Percentiles rank a stretch among this genome's conserved stretches.
These are phyloP conservation scores for Albugo laibachii DNA, from an alignment of 352 stramenopile genomes.

Conservation along the genomic window DNA sequence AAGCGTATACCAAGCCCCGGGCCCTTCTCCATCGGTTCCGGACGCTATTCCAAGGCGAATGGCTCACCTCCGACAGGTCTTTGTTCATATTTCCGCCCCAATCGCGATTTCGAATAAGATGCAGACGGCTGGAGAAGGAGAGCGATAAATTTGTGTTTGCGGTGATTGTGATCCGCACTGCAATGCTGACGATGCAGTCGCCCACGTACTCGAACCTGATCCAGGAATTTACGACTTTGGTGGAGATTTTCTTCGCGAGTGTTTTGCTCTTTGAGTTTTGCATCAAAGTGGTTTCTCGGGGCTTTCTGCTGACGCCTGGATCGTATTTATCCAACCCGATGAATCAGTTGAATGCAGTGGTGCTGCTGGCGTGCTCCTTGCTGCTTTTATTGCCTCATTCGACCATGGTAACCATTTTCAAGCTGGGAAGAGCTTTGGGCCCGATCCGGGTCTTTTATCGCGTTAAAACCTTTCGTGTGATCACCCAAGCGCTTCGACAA, in stretches of 20 bases:
- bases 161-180: conserved; percentile 52
- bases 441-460: conserved; percentile 73
- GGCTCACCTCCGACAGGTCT: conserved; percentile 59
- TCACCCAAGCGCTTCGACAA: conserved; percentile 58
- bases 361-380: conserved; percentile 51
- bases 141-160: conserved; percentile 74
- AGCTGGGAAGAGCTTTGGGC: conserved; percentile 51
- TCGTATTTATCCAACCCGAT: conserved; percentile 65
- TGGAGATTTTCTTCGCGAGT: conserved; percentile 43
- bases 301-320: conserved; percentile 55
- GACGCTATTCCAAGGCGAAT: conserved; percentile 35
- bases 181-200: conserved; percentile 52
- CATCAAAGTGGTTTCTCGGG: conserved; percentile 62
- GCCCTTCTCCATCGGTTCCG: not conserved
- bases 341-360: conserved; percentile 75
- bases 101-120: conserved; percentile 42
- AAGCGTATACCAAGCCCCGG: not conserved
- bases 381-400: conserved; percentile 53
- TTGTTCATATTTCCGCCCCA: conserved; percentile 57
- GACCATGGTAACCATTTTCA: conserved; percentile 51
- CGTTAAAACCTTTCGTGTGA: conserved; percentile 68
- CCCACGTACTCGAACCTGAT: conserved; percentile 59
- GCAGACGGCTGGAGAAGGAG: conserved; percentile 50
- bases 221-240: conserved; percentile 59
- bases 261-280: conserved; percentile 68